Evolutionary conservation across 148 eudicot species (phyloP).

Genomic region (Salicornia ramosissima): DNA sequence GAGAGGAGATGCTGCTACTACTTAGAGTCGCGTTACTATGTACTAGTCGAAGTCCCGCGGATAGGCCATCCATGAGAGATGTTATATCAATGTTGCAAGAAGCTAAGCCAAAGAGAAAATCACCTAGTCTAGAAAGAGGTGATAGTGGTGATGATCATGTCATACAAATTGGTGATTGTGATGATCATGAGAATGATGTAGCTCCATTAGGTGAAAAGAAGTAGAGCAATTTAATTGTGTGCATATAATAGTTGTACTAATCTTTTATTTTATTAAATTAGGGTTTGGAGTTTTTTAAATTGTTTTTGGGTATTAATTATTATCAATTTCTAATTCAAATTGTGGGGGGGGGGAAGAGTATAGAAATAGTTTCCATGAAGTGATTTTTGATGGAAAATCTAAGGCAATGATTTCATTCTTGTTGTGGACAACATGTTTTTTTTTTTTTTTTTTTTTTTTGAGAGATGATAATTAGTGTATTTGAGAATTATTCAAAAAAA

Average conservation of each 20-base stretch:
- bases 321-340: conserved; percentile 23
- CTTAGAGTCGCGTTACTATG: conserved; percentile 82
- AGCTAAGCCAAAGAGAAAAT: conserved; percentile 81
- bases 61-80: conserved; percentile 92
- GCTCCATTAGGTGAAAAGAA: conserved; percentile 28
- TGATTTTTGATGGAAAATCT: conserved; percentile 16
- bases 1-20: conserved; percentile 78
- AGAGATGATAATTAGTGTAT: conserved; percentile 12
- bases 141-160: conserved; percentile 30
- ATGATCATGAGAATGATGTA: conserved; percentile 20
- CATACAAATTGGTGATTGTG: conserved; percentile 25
- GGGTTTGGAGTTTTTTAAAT: not conserved
- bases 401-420: conserved; percentile 9
- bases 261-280: conserved; percentile 22
- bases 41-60: conserved; percentile 72
- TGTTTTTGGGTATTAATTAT: conserved; percentile 12
- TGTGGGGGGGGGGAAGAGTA: conserved; percentile 65
- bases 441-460: conserved; percentile 18
- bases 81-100: conserved; percentile 91
- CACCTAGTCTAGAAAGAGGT: conserved; percentile 34
- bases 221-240: conserved; percentile 20
- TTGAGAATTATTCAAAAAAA: conserved; percentile 1
- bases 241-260: conserved; percentile 12
- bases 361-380: conserved; percentile 28
- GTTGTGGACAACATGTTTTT: conserved; percentile 6